Base-by-base conservation (phyloP, 306 rosid genomes). In the Geum urbanum region DNA sequence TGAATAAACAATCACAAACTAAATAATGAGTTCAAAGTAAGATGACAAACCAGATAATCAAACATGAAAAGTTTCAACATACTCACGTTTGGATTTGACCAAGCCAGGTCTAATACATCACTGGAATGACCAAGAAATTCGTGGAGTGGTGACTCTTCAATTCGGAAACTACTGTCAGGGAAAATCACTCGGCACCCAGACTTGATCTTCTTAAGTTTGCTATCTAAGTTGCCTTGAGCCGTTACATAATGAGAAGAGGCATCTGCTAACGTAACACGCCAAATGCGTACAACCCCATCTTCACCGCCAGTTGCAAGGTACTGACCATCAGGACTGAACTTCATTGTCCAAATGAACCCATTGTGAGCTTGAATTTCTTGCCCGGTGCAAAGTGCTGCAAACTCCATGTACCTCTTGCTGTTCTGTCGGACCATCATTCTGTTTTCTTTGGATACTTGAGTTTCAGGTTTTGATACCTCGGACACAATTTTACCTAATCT, bases 251-350 rank as follows among this genome's bases (percentile, higher is more conserved):
- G 73, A 60, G 74, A 55, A 0, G 92, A 85, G 10, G 75, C 77
- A 47, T 82, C 86, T 24, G 66, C 43, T 12, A 76, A 76, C 13
- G 64, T 41, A 3, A 91, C 91, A 48, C 72, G 81, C 97, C 97
- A 91, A 52, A 94, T 58, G 16, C 95, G 83, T 0, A 91, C 86
- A 44, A 88, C 83, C 19, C 99, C 96, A 66, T 94, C 99, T 84
- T 94, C 97, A 15, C 99, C 99, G 43, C 99, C 97, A 35, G 88
- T 90, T 5, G 97, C 99, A 11, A 94, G 80, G 79, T 81, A 91
- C 70, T 84, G 76, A 10, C 96, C 95, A 69, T 79, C 84, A 49
- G 90, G 96, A 84, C 99, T 94, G 72, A 94, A 94, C 68, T 94
- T 91, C 91, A 94, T 85, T 7, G 89, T 79, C 92, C 96, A 82